phyloP scores from a whole-genome alignment of 495 filamentous ascomycete genomes.

The Tricharina praecox region DNA sequence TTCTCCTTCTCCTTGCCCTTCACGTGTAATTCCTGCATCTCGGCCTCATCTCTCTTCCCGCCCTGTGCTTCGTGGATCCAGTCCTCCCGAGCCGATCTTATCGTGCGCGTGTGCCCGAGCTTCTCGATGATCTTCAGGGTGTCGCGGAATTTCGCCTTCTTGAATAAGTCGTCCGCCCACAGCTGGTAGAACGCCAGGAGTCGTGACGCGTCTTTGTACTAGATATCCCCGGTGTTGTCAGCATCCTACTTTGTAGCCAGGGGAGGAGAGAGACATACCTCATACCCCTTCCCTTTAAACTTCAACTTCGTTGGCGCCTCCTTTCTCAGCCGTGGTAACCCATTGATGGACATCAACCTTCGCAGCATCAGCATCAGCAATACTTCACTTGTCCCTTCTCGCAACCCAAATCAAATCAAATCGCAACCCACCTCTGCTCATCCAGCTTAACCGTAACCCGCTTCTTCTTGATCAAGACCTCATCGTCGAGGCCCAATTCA shows the following conservation, averaged over 20 bases:
- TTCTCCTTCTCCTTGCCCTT: constrained; percentile 6
- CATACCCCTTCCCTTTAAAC: constrained; percentile 86
- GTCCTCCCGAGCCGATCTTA: constrained; percentile 42
- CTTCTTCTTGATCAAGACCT: constrained; percentile 63
- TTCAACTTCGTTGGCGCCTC: constrained; percentile 53
- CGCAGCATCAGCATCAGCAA: too few relatives aligned
- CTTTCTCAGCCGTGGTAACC: constrained; percentile 65
- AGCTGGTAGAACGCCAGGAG: constrained; percentile 83
- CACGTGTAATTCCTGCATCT: constrained; percentile 33
- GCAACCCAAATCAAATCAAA: not conserved
- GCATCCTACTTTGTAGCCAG: too few relatives aligned
- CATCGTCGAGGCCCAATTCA: constrained; percentile 62
- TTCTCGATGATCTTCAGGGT: constrained; percentile 86
- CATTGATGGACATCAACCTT: constrained; percentile 62
- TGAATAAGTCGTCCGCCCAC: constrained; percentile 94
- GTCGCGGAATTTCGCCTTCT: constrained; percentile 84
- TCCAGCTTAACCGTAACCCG: constrained; percentile 67
- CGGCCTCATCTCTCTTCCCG: constrained; percentile 22
- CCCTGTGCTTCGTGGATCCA: constrained; percentile 69
- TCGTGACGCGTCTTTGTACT: constrained; percentile 73
- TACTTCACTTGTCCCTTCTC: too few relatives aligned
- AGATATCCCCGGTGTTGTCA: not conserved
- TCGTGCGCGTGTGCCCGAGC: constrained; percentile 60
- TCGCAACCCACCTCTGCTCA: constrained; percentile 41
- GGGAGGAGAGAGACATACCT: constrained; percentile 43